Base-by-base conservation (phyloP, 148 eudicot species). In the Simmondsia chinensis region DNA sequence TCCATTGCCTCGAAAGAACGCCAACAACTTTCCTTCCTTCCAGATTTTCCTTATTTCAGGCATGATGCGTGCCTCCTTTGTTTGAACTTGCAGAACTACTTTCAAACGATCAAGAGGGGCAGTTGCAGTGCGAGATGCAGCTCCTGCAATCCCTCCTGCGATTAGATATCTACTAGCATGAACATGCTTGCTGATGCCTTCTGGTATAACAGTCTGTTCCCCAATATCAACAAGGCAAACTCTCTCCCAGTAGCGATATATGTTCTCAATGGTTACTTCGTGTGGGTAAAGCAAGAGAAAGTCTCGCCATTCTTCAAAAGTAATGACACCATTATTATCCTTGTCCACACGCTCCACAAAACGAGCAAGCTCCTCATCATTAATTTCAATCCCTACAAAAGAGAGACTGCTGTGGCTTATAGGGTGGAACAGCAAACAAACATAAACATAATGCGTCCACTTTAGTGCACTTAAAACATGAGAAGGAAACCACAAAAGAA, bases 281-380 rank as follows among this genome's bases (percentile, higher is more conserved):
- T 89, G 93, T 10, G 97, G 97, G 55, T 84, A 89, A 13, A 89
- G 76, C 17, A 89, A 63, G 52, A 89, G 88, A 62, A 89, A 89
- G 70, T 89, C 95, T 59, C 97, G 77, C 97, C 97, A 89, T 40
- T 89, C 95, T 63, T 89, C 95, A 48, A 84, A 89, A 29, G 97
- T 89, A 30, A 89, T 89, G 9, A 89, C 83, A 40, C 97, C 95
- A 54, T 89, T 76, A 50, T 89, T 84, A 65, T 84, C 97, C 61
- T 89, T 84, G 35, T 89, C 97, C 45, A 89, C 95, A 47, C 61
- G 95, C 60, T 89, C 97, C 53, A 89, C 87, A 79, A 89, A 89
- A 48, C 72, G 69, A 20, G 95, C 97, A 41, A 89, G 82, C 64
- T 89, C 97, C 19, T 76, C 82, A 29, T 89, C 97, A 51, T 76